phyloP scores from a whole-genome alignment of 1,284 basidiomycete genomes.

The Pseudozyma pruni region DNA sequence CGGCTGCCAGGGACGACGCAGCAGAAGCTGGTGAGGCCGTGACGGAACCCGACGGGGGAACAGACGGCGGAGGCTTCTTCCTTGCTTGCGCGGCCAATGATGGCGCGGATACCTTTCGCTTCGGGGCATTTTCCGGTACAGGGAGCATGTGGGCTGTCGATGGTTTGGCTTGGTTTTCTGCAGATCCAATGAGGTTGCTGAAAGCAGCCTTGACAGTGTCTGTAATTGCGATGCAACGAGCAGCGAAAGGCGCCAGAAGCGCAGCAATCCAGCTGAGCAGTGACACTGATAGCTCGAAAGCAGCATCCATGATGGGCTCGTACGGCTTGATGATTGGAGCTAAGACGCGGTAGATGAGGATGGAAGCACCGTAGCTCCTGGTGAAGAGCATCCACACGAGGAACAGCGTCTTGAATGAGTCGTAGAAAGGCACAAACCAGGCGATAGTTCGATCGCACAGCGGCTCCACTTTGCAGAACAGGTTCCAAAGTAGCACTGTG shows the following conservation, averaged over 20 bases:
- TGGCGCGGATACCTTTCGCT: neutral
- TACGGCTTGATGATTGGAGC: constrained; percentile 34
- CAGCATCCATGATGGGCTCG: constrained; percentile 31
- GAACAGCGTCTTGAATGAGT: constrained; percentile 50
- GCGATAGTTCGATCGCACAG: constrained; percentile 37
- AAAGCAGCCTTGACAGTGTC: neutral
- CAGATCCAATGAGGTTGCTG: neutral
- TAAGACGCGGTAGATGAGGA: constrained; percentile 44
- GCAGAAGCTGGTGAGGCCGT: constrained; percentile 10
- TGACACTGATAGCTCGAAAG: constrained; percentile 16
- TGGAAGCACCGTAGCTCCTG: constrained; percentile 37
- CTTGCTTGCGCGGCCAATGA: constrained; percentile 1
- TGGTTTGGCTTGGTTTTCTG: neutral
- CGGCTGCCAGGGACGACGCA: neutral
- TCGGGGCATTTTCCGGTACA: neutral
- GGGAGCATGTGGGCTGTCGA: neutral
- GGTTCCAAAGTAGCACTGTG: constrained; percentile 43
- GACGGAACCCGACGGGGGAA: constrained; percentile 5
- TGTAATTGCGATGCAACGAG: neutral
- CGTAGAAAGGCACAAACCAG: constrained; percentile 52
- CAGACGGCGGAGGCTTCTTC: constrained; percentile 23
- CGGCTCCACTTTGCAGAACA: constrained; percentile 42
- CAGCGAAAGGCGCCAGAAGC: constrained; percentile 3
- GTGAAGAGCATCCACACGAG: constrained; percentile 51
- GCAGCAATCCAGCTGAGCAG: constrained; percentile 17